Evolutionary conservation across 108 stramenopile genomes (phyloP).

Genomic region (Cyclotella baltica): DNA sequence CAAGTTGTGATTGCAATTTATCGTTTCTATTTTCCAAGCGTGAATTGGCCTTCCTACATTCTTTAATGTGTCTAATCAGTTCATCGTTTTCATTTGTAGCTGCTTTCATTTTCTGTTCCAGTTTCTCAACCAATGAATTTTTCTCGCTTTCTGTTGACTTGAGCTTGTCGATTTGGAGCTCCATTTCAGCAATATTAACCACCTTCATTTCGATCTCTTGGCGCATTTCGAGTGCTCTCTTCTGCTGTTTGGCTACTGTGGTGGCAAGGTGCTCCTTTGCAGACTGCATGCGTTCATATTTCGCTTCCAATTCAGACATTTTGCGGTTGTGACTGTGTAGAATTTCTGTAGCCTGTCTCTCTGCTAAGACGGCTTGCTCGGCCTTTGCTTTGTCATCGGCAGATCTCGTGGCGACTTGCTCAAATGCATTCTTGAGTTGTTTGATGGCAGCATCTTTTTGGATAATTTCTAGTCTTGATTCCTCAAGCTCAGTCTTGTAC

Average conservation of each 20-base stretch:
- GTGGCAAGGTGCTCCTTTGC: conserved; percentile 6
- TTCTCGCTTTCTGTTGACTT: conserved; percentile 17
- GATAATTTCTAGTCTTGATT: conserved; percentile 25
- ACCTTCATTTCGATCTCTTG: background rate
- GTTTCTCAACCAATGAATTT: conserved; percentile 12
- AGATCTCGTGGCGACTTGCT: conserved; percentile 38
- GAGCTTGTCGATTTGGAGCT: conserved; percentile 6
- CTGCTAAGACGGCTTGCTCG: conserved; percentile 31
- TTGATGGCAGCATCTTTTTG: conserved; percentile 44
- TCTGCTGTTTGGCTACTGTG: conserved; percentile 7
- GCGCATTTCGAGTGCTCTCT: conserved; percentile 8
- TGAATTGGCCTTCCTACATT: conserved; percentile 18
- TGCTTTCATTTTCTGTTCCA: conserved; percentile 31
- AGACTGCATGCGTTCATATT: background rate
- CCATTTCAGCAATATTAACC: conserved; percentile 14
- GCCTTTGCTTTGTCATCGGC: conserved; percentile 43
- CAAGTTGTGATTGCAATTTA: conserved; percentile 34
- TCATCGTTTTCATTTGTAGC: conserved; percentile 26
- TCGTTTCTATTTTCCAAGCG: conserved; percentile 15
- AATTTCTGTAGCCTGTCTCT: conserved; percentile 38
- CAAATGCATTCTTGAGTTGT: conserved; percentile 40
- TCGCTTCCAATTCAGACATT: conserved; percentile 21
- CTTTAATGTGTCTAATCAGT: conserved; percentile 20
- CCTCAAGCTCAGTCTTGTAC: conserved; percentile 21
- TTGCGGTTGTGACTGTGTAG: conserved; percentile 24